A percentile compares a stretch with the other conserved stretches of the same genome.
These are phyloP conservation scores for Lolium multiflorum DNA, from an alignment of 176 grass and related monocot species.

Conservation along the genomic window DNA sequence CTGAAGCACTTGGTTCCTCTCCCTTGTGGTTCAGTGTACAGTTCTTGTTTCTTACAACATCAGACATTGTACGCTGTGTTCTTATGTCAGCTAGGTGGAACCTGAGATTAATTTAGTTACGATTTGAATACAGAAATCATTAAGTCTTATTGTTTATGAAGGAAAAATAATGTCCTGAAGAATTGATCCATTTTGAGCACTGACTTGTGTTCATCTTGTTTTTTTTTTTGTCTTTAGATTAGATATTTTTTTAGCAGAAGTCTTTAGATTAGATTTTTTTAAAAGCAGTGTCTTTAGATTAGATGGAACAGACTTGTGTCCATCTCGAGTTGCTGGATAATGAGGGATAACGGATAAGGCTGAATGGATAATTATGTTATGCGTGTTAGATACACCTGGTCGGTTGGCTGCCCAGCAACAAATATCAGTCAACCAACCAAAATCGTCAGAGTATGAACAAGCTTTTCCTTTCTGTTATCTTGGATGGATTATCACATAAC, in stretches of 20 bases:
- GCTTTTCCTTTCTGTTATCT: slow-evolving; percentile 16
- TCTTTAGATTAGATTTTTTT: no score
- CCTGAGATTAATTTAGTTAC: slow-evolving; percentile 41
- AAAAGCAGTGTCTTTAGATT: no score
- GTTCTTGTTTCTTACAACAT: slow-evolving; percentile 42
- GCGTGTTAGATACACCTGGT: slow-evolving; percentile 19
- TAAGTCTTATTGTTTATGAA: background rate
- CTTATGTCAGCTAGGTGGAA: slow-evolving; percentile 6
- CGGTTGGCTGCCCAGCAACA: background rate
- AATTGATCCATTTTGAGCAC: background rate
- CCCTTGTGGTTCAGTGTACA: slow-evolving; percentile 39
- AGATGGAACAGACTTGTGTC: no score
- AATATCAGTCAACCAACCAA: background rate
- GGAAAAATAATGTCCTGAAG: background rate
- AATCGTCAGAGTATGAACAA: background rate
- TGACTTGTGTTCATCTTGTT: background rate
- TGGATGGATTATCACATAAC: background rate
- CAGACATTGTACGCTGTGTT: slow-evolving; percentile 25
- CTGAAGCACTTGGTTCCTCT: slow-evolving; percentile 20
- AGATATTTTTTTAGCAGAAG: no score
- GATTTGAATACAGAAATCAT: slow-evolving; percentile 4
- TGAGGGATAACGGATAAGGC: background rate
- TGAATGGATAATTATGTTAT: slow-evolving; percentile 24
- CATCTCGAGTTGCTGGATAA: background rate
- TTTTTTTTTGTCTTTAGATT: no score